A percentile compares a stretch with the other conserved stretches of the same genome.
phyloP scores from a whole-genome alignment of 1,139 yeast genomes.

The Suhomyces bolitotheri region DNA sequence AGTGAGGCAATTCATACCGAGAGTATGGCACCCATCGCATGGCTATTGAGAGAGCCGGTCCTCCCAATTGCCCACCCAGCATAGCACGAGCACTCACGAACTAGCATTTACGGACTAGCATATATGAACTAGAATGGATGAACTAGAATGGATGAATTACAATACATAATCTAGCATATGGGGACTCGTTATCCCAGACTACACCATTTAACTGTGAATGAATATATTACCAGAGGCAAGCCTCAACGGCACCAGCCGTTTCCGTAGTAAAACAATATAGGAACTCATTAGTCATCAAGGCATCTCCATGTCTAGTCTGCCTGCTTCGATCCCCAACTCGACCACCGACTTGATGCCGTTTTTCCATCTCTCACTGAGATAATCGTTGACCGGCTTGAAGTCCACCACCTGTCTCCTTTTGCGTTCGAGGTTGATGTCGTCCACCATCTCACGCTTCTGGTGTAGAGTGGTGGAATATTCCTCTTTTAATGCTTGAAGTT shows the following conservation, averaged over 20 bases:
- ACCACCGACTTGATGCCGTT: slow-evolving; percentile 41
- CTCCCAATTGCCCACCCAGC: no score
- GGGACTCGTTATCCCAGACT: no score
- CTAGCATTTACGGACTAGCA: no score
- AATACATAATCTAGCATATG: no score
- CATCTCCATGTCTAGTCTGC: slow-evolving; percentile 20
- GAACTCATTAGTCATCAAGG: neutral
- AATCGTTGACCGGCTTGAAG: slow-evolving; percentile 36
- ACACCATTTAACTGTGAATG: no score
- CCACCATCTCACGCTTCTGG: slow-evolving; percentile 32
- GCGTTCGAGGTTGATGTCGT: slow-evolving; percentile 31
- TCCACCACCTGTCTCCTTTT: slow-evolving; percentile 37
- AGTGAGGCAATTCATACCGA: neutral
- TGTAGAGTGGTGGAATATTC: slow-evolving; percentile 19
- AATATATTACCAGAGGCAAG: no score
- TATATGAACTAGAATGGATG: no score
- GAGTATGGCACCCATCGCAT: neutral
- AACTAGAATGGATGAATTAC: no score
- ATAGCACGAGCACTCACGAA: no score
- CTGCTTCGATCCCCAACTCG: slow-evolving; percentile 36
- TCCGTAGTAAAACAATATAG: no score
- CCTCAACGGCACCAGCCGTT: no score
- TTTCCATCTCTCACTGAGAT: slow-evolving; percentile 39
- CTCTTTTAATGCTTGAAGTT: slow-evolving; percentile 21
- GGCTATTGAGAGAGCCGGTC: neutral